These are phyloP conservation scores for Tylopilus sp. DNA, from an alignment of 768 basidiomycete genomes.

Conservation along the genomic window DNA sequence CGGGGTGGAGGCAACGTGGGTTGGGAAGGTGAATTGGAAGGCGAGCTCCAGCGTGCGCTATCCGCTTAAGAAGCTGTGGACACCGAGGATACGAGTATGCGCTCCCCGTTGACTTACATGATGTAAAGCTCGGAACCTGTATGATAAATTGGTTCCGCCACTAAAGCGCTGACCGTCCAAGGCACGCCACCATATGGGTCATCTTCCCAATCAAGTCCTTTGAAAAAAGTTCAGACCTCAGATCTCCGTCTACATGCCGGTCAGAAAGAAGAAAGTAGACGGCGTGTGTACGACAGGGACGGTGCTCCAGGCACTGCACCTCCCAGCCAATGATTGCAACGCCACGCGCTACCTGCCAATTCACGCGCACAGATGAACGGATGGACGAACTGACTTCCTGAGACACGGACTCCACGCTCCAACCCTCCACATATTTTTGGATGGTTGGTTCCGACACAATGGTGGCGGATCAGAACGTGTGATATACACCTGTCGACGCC, in stretches of 20 bases:
- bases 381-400: no score
- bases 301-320: constrained; percentile 4
- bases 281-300: not conserved
- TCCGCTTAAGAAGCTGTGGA: not conserved
- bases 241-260: not conserved
- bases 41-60: not conserved
- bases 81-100: not conserved
- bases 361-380: no score
- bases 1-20: not conserved
- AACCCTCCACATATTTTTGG: not conserved
- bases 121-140: not conserved
- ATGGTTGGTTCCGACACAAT: not conserved
- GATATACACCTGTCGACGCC: not conserved
- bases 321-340: no score
- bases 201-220: not conserved
- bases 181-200: not conserved
- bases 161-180: no score
- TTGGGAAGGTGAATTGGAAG: not conserved
- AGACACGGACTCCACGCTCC: no score
- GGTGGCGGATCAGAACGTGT: not conserved
- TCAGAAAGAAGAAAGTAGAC: not conserved
- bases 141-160: no score
- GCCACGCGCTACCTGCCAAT: no score
- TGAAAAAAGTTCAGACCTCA: not conserved
- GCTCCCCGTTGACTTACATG: not conserved